phyloP scores from a whole-genome alignment of 2,329 filamentous ascomycete species.

The Penicillium sp. region DNA sequence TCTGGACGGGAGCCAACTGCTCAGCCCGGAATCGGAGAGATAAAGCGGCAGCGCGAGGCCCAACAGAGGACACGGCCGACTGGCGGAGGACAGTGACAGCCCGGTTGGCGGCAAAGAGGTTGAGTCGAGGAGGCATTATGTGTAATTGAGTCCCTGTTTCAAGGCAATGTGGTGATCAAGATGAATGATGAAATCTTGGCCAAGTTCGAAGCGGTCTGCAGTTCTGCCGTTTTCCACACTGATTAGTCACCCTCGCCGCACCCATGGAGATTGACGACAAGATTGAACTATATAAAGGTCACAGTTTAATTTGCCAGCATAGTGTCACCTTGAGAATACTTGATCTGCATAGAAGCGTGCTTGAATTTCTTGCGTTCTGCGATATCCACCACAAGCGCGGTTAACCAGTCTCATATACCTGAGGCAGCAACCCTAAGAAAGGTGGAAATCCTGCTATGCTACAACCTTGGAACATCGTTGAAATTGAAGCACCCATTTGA shows the following conservation, averaged over 20 bases:
- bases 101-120: slow-evolving; percentile 44
- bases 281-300: background rate
- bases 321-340: background rate
- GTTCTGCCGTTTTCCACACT: slow-evolving; percentile 21
- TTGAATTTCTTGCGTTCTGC: background rate
- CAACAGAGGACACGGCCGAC: slow-evolving; percentile 23
- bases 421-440: background rate
- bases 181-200: slow-evolving; percentile 6
- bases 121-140: slow-evolving; percentile 58
- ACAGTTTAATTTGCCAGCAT: background rate
- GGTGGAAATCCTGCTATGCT: background rate
- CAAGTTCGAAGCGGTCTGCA: slow-evolving; percentile 13
- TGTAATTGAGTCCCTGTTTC: background rate
- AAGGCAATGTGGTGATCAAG: slow-evolving; percentile 4
- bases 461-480: background rate
- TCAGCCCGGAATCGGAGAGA: slow-evolving; percentile 22
- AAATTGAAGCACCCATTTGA: background rate
- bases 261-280: background rate
- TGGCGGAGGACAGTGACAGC: slow-evolving; percentile 34
- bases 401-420: background rate
- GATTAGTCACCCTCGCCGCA: slow-evolving; percentile 18
- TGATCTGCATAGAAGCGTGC: background rate
- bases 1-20: slow-evolving; percentile 19
- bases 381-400: background rate
- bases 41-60: slow-evolving; percentile 24